These are phyloP conservation scores for Scedosporium apiospermum DNA, from an alignment of 2,329 filamentous ascomycete species.

Conservation along the genomic window DNA sequence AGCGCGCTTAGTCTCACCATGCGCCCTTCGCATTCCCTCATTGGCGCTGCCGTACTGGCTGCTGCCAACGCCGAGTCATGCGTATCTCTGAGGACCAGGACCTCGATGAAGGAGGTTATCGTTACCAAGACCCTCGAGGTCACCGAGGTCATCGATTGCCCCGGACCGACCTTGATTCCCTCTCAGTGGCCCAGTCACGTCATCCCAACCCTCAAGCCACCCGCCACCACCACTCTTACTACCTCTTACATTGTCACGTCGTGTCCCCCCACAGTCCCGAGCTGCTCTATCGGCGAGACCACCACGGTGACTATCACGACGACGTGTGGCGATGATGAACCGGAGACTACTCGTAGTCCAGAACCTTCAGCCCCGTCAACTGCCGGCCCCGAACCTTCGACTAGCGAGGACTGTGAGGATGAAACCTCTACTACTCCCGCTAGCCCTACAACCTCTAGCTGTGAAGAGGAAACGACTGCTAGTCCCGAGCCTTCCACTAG, in stretches of 20 bases:
- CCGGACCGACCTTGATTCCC: neutral
- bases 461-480: neutral
- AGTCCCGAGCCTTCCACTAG: neutral
- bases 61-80: neutral
- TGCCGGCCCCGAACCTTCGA: no score
- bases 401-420: no score
- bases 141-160: conserved; percentile 1
- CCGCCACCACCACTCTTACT: neutral
- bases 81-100: neutral
- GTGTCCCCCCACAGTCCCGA: neutral
- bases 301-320: neutral
- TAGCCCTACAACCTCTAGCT: neutral
- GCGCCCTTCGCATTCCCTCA: neutral
- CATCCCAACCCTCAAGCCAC: neutral
- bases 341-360: neutral
- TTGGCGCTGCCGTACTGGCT: conserved; percentile 1
- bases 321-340: neutral
- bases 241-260: neutral
- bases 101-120: conserved; percentile 1
- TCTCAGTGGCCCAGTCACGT: neutral
- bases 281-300: neutral
- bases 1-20: neutral
- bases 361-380: neutral
- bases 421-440: no score
- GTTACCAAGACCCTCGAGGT: conserved; percentile 2